Evolutionary conservation across 192 early-diverging fungal species (phyloP), one percentile per base, ranked within the genome.

Genomic region (Radiomyces spectabilis): DNA sequence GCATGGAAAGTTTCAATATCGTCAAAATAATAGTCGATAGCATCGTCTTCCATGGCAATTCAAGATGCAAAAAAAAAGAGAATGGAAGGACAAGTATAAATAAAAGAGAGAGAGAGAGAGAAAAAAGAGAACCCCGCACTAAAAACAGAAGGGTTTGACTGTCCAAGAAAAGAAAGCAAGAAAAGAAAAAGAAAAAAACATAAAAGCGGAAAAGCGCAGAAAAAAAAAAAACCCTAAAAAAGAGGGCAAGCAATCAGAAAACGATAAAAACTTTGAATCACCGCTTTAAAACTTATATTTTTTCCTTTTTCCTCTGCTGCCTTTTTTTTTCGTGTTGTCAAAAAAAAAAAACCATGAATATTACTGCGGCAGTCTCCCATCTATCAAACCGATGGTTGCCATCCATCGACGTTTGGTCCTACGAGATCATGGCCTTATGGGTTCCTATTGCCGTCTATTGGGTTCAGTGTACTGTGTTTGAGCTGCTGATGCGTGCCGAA

Each of bases 391-490:
- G 8, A n/a, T n/a, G 8, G 35, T 37, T 37, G 35, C 35, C 8
- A 18, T 8, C n/a, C 18, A 33, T 46, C 22, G 51, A 61, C 24
- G 2, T 45, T 2, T 61, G 59, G 57, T 71, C 73, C 1, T 75
- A 79, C 45, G 72, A 83, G 53, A 52, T 70, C 9, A 42, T 76
- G 41, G 67, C 81, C 3, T 48, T 83, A 7, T 50, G 80, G 41
- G 51, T 78, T 31, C 85, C 88, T 15, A 45, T 85, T 30, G 61
- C 72, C 24, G 63, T 76, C 16, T 90, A 90, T 62, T 90, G 85
- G 85, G 41, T 65, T 9, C 84, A 86, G 55, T 87, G 79, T 0
- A 61, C 79, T 19, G 47, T 83, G 35, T 83, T 82, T 42, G 82
- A 80, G 68, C 47, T 79, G 32, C 68, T 88, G 32, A 82, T 83